Base-by-base conservation (phyloP, 2,329 filamentous ascomycete species). In the Gyromitra esculenta region DNA sequence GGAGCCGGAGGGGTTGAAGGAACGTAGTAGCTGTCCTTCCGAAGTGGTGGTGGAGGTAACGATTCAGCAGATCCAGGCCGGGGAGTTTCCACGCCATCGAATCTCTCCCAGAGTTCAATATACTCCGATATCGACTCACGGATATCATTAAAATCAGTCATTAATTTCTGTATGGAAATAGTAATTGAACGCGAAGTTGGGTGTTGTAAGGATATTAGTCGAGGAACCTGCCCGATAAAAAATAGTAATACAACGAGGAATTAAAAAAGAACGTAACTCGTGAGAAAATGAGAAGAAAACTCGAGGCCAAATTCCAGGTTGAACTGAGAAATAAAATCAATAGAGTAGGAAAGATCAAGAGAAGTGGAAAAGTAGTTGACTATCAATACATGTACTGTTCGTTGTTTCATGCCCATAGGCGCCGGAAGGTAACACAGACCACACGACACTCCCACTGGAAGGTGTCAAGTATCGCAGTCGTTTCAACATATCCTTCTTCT, bases 271-370 rank as follows among this genome's bases (percentile, higher is more conserved):
- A 37, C 13, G 60, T 59, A 56, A 41, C 39, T 57, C 11, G 39
- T 57, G 15, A 57, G 39, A 1, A 85, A 87, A 74, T 1, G 25
- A 31, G 25, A 31, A 35, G 15, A 25, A 45, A 56, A 7, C 7
- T 15, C 43, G 5, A 31, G 57, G 5, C 2, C n/a, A 59, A 64
- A 37, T 59, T 37, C 18, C 35, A n/a, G 35, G 9, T 43, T 13
- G 0, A 54, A 8, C 35, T 25, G 11, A 50, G 35, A 69, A 21
- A 39, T 66, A 1, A 15, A 5, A 37, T 39, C 8, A 37, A 7
- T 48, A 18, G 25, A 69, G 43, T 39, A 69, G 15, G 13, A 54
- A 59, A 69, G 35, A 62, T n/a, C n/a, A 39, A 56, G 59, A 54
- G 21, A 62, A 54, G 35, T 7, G 50, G 63, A 63, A 74, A 74